Conservation (phyloP, 2,329 filamentous ascomycete genomes). For the Aspergillus sp. region DNA sequence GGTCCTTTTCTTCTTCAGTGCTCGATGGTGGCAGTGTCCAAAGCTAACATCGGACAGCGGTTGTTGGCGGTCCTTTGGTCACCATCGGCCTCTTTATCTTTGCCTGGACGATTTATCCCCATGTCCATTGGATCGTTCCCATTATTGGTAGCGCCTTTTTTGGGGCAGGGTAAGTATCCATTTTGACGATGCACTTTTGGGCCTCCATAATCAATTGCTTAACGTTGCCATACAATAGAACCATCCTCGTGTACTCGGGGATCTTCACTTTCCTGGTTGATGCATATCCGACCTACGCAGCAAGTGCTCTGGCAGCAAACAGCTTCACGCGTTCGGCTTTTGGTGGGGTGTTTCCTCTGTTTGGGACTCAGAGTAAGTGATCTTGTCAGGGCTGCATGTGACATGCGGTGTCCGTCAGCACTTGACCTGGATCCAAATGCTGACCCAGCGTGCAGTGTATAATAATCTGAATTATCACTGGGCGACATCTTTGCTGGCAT, state of each 20-base stretch:
- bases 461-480: slow-evolving; percentile 39
- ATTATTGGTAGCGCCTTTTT: slow-evolving; percentile 67
- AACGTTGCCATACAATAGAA: slow-evolving; percentile 40
- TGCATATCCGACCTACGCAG: slow-evolving; percentile 41
- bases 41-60: slow-evolving; percentile 33
- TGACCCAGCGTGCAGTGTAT: slow-evolving; percentile 34
- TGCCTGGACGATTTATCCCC: slow-evolving; percentile 69
- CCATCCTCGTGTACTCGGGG: slow-evolving; percentile 69
- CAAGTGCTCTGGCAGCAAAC: slow-evolving; percentile 69
- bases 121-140: slow-evolving; percentile 67
- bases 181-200: not conserved
- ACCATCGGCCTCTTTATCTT: slow-evolving; percentile 81
- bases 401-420: slow-evolving; percentile 6
- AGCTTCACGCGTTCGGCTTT: slow-evolving; percentile 70
- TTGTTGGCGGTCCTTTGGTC: slow-evolving; percentile 66
- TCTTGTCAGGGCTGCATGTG: slow-evolving; percentile 1
- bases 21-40: not conserved
- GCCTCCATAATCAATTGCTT: not conserved
- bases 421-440: slow-evolving; percentile 9
- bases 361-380: slow-evolving; percentile 51
- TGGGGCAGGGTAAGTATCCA: slow-evolving; percentile 55
- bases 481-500: slow-evolving; percentile 38
- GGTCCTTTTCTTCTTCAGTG: not conserved
- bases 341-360: slow-evolving; percentile 69
- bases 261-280: slow-evolving; percentile 83